phyloP scores from a whole-genome alignment of 139 green algal species.

The Tetradesmus lagerheimii region DNA sequence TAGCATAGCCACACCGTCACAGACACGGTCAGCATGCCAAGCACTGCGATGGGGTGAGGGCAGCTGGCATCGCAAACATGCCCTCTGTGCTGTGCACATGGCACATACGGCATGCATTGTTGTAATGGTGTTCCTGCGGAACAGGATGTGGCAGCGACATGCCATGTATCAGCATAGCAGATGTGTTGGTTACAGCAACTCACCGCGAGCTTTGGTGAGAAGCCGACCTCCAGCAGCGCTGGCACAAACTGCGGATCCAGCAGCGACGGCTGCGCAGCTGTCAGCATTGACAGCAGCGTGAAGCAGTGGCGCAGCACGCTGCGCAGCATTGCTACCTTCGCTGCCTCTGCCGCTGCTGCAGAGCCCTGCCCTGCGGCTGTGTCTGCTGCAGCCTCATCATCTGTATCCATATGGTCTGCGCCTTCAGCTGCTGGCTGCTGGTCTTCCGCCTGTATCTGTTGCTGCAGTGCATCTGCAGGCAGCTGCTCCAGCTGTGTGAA shows the following conservation, averaged over 20 bases:
- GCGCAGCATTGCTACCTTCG: neutral
- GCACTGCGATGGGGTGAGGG: too few relatives aligned
- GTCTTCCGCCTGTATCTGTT: neutral
- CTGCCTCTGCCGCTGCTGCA: neutral
- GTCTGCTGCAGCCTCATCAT: slow-evolving; percentile 3
- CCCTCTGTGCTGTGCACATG: too few relatives aligned
- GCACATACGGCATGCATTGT: too few relatives aligned
- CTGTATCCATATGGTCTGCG: neutral
- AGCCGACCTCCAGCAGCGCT: slow-evolving; percentile 22
- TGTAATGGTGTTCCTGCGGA: too few relatives aligned
- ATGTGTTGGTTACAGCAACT: neutral
- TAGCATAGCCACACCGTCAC: too few relatives aligned
- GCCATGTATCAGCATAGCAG: too few relatives aligned
- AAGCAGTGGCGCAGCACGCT: slow-evolving; percentile 19
- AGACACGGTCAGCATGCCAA: too few relatives aligned
- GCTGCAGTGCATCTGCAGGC: neutral
- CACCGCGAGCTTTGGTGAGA: neutral
- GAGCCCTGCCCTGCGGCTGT: neutral
- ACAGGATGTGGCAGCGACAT: too few relatives aligned
- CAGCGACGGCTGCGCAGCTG: slow-evolving; percentile 3
- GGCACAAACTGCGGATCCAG: neutral
- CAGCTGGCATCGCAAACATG: too few relatives aligned
- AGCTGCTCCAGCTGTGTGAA: neutral
- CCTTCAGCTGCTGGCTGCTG: neutral
- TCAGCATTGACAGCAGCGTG: slow-evolving; percentile 31